Conservation (phyloP, 2,329 filamentous ascomycete genomes). For the Hypoxylon sp. region DNA sequence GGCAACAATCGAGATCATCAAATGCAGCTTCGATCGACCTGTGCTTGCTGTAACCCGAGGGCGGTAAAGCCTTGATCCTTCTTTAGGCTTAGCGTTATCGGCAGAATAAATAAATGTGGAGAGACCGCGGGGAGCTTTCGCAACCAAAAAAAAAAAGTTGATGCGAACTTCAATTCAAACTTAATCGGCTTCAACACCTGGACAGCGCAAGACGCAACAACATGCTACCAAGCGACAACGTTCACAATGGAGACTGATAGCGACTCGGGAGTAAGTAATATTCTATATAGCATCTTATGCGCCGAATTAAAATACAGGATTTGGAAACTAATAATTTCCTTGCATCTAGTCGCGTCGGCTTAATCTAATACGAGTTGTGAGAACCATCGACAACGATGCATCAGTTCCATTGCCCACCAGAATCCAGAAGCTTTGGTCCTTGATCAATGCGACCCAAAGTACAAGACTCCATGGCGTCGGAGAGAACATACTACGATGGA, state of each 20-base stretch:
- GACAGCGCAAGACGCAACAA: no score
- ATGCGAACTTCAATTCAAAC: slow-evolving; percentile 29
- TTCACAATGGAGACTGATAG: slow-evolving; percentile 42
- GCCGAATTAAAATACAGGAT: slow-evolving; percentile 2
- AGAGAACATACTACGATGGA: slow-evolving; percentile 67
- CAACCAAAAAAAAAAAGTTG: slow-evolving; percentile 29
- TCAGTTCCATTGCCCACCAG: slow-evolving; percentile 56
- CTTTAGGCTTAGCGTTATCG: slow-evolving; percentile 30
- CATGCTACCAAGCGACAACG: slow-evolving; percentile 36
- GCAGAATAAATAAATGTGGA: slow-evolving; percentile 37
- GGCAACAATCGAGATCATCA: slow-evolving; percentile 27
- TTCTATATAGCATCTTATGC: neutral
- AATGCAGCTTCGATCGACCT: slow-evolving; percentile 15
- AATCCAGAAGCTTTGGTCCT: slow-evolving; percentile 59
- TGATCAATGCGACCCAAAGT: slow-evolving; percentile 54
- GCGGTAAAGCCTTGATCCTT: slow-evolving; percentile 26
- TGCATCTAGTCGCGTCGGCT: slow-evolving; percentile 41
- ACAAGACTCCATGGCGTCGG: slow-evolving; percentile 61
- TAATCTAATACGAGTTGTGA: slow-evolving; percentile 61
- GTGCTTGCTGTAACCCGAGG: slow-evolving; percentile 32
- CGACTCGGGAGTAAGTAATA: slow-evolving; percentile 21
- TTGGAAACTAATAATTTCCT: slow-evolving; percentile 19
- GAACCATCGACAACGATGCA: slow-evolving; percentile 63
- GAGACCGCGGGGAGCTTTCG: slow-evolving; percentile 41
- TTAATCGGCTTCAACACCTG: no score